These are phyloP conservation scores for Cercospora nicotianae DNA, from an alignment of 2,329 filamentous ascomycete species.

Conservation along the genomic window DNA sequence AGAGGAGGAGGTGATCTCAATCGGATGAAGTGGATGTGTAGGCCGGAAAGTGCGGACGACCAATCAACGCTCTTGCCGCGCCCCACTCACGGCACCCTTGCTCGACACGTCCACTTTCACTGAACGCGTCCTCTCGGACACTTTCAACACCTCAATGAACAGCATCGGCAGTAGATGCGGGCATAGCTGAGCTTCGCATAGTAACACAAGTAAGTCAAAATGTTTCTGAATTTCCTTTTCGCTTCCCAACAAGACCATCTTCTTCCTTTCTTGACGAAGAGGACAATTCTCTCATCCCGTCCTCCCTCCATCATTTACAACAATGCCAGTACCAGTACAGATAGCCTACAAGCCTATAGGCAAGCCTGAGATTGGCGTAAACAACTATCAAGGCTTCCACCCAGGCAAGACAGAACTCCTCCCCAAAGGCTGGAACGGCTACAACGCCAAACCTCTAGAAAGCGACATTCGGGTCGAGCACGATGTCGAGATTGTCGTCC, in stretches of 20 bases:
- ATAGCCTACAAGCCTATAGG: conserved; percentile 35
- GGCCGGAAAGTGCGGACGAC: background rate
- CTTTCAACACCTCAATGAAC: background rate
- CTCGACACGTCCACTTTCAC: conserved; percentile 2
- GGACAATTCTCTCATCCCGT: background rate
- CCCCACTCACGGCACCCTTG: background rate
- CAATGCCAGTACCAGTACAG: conserved; percentile 20
- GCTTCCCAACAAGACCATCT: background rate
- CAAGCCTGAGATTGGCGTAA: conserved; percentile 42
- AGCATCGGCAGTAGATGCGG: background rate
- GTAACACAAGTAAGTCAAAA: background rate
- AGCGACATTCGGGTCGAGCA: conserved; percentile 48
- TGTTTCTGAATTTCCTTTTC: background rate
- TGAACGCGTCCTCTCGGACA: background rate
- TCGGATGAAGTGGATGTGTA: background rate
- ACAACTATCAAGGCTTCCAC: conserved; percentile 45
- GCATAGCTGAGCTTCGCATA: background rate
- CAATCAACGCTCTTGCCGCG: background rate
- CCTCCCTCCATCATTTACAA: background rate
- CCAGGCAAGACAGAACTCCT: conserved; percentile 45
- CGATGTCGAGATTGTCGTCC: conserved; percentile 47
- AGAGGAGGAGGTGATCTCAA: background rate
- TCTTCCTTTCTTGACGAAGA: background rate
- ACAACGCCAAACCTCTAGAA: conserved; percentile 39
- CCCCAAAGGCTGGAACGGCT: conserved; percentile 41